These are phyloP conservation scores for Hemerocallis citrina DNA, from an alignment of 106 monocot species.

Conservation along the genomic window DNA sequence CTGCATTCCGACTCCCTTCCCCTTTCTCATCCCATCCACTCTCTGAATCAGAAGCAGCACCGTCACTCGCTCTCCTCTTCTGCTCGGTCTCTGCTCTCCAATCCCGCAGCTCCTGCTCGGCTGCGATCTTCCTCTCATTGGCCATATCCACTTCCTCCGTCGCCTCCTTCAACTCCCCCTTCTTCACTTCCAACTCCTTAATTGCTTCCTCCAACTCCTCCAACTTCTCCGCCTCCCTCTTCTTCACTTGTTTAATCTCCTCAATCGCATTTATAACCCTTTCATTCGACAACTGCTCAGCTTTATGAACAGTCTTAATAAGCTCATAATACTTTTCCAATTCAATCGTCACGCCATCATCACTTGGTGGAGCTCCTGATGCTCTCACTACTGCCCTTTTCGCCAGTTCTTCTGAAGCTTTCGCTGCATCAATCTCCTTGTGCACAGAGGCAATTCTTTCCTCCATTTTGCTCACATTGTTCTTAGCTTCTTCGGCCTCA, in stretches of 20 bases:
- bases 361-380: not conserved
- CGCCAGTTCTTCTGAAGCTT: constrained; percentile 40
- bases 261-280: constrained; percentile 33
- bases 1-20: not conserved
- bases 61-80: constrained; percentile 24
- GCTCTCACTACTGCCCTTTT: constrained; percentile 27
- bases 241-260: constrained; percentile 49
- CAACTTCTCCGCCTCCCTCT: constrained; percentile 22
- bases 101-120: constrained; percentile 59
- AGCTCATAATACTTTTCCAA: constrained; percentile 61
- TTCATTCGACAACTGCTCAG: constrained; percentile 44
- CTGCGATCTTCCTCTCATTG: constrained; percentile 31
- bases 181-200: constrained; percentile 29
- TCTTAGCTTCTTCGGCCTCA: constrained; percentile 41
- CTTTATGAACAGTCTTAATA: constrained; percentile 49
- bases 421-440: constrained; percentile 55
- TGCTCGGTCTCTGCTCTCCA: constrained; percentile 44
- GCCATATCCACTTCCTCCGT: constrained; percentile 41
- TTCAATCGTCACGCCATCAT: constrained; percentile 27
- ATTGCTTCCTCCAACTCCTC: constrained; percentile 20
- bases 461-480: constrained; percentile 20
- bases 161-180: constrained; percentile 31
- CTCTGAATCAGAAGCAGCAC: constrained; percentile 2
- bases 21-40: not conserved
- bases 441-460: constrained; percentile 33